These are phyloP conservation scores for Albifimbria verrucaria DNA, from an alignment of 2,329 filamentous ascomycete species.

Conservation along the genomic window DNA sequence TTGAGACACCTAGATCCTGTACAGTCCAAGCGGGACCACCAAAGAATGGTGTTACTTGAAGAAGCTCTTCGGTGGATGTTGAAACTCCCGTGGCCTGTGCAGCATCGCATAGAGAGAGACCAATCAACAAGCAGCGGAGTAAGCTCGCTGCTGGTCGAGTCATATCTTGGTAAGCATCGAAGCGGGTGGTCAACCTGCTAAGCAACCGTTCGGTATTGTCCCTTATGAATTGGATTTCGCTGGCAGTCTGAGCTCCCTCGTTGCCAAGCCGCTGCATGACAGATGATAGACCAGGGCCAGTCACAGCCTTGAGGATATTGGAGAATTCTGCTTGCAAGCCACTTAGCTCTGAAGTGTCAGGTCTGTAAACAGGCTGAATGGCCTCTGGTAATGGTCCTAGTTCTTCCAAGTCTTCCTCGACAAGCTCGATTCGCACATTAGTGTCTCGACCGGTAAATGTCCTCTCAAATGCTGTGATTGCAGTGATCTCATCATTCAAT, in stretches of 20 bases:
- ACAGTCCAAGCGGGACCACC: conserved; percentile 38
- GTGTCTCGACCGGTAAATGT: conserved; percentile 65
- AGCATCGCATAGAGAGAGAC: conserved; percentile 59
- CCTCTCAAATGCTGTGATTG: conserved; percentile 63
- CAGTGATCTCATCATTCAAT: conserved; percentile 54
- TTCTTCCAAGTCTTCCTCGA: conserved; percentile 58
- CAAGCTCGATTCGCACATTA: conserved; percentile 62
- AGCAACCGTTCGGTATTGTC: conserved; percentile 66
- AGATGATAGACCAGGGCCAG: conserved; percentile 42
- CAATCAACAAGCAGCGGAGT: conserved; percentile 73
- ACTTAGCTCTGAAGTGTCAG: conserved; percentile 62
- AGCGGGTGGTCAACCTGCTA: conserved; percentile 64
- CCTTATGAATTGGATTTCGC: conserved; percentile 47
- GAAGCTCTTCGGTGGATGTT: conserved; percentile 30
- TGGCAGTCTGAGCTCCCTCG: conserved; percentile 15
- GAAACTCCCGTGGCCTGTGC: conserved; percentile 40
- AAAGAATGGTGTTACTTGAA: conserved; percentile 52
- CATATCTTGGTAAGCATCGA: conserved; percentile 81
- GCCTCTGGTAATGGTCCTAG: conserved; percentile 66
- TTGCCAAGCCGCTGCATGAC: conserved; percentile 24
- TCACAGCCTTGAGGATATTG: conserved; percentile 66
- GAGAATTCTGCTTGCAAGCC: conserved; percentile 80
- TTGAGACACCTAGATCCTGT: conserved; percentile 13
- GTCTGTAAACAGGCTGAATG: conserved; percentile 67
- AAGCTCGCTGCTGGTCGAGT: conserved; percentile 75